Conservation (phyloP, 495 filamentous ascomycete species). For the Tetracladium setigerum region DNA sequence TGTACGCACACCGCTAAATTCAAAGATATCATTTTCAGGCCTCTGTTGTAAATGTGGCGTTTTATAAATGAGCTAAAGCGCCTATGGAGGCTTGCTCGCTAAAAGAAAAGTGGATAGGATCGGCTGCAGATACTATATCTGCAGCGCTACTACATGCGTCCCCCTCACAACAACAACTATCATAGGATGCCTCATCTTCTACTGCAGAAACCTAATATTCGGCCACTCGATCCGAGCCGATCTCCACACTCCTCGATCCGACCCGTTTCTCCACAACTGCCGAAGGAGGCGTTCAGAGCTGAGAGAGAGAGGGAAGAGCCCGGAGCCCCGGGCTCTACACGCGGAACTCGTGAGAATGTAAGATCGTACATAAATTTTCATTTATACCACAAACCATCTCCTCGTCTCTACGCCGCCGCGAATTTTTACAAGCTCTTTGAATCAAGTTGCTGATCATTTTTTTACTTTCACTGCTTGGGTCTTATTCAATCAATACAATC, state of each 20-base stretch:
- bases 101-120: not conserved
- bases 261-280: not conserved
- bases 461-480: not conserved
- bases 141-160: slow-evolving; percentile 4
- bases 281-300: not conserved
- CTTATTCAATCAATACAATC: not conserved
- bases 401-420: not conserved
- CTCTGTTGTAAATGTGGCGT: no score
- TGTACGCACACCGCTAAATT: no score
- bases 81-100: no score
- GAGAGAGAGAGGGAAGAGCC: no score
- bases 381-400: slow-evolving; percentile 5
- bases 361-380: slow-evolving; percentile 1
- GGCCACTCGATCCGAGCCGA: slow-evolving; percentile 1
- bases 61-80: not conserved
- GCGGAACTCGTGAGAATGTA: slow-evolving; percentile 3
- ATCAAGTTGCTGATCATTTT: not conserved
- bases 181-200: slow-evolving; percentile 1
- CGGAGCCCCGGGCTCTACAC: slow-evolving; percentile 1
- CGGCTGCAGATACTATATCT: not conserved
- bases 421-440: slow-evolving; percentile 2
- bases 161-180: slow-evolving; percentile 1
- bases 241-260: slow-evolving; percentile 2
- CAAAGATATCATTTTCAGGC: no score
- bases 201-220: not conserved